Base-by-base conservation (phyloP, 257 asterid genomes). In the Petunia secreta region DNA sequence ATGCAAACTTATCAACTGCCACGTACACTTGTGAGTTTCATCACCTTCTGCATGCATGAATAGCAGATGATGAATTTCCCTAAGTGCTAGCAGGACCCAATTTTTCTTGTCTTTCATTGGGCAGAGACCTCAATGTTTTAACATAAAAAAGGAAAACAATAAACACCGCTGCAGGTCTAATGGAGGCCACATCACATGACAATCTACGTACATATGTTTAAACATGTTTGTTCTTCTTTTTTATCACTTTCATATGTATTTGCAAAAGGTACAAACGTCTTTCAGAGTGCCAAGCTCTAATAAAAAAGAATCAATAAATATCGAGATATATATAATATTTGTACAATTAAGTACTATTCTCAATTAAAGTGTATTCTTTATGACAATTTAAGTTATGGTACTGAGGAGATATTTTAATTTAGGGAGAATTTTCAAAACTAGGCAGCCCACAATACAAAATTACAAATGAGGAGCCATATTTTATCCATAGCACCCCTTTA, bases 1-100 rank as follows among this genome's bases (percentile, higher is more conserved):
- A 76, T 58, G 69, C 15, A 55, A 39, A 11, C 80, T 44, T 40
- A 58, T 76, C 66, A 54, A 16, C 80, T 55, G 10, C 4, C 41
- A 14, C 25, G 64, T n/a, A 3, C 64, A 40, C 34, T 40, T 38
- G 1, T 66, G 52, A 66, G 16, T 66, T 40, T 66, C 75, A 36
- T 40, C 75, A 66, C n/a, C 36, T 11, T 11, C 34, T 58, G 36
- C 75, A 66, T 66, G 75, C 34, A 57, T 15, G 16, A 54, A 57
- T 57, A 14, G 5, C 2, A 13, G 34, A 55, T 15, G 34, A 55
- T 15, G 62, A 55, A 25, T 3, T 55, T 55, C 25, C 34, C 14
- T 55, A 14, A 57, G 8, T 15, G 25, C 6, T 8, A 57, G 62
- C 53, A 40, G 43, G 74, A 66, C 54, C 75, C 75, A 38, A 66